phyloP scores from a whole-genome alignment of 176 grass and related monocot genomes.

The Cocos nucifera region DNA sequence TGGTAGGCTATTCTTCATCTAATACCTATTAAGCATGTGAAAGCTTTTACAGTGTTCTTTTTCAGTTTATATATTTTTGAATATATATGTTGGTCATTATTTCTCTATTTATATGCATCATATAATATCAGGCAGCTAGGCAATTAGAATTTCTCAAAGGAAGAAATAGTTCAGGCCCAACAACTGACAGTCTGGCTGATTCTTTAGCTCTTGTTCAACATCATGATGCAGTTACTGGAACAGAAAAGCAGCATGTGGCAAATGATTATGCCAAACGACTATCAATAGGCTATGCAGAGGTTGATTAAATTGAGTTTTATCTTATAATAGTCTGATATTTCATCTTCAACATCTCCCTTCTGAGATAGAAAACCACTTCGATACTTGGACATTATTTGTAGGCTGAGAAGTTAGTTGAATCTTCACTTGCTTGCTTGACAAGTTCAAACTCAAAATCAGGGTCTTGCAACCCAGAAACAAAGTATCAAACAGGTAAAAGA shows the following conservation, averaged over 20 bases:
- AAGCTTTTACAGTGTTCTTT: too few relatives aligned
- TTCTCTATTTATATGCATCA: neutral
- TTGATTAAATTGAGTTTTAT: conserved; percentile 16
- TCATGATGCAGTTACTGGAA: conserved; percentile 93
- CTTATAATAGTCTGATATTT: too few relatives aligned
- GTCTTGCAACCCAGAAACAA: conserved; percentile 42
- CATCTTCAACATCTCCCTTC: too few relatives aligned
- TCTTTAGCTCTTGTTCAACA: conserved; percentile 78
- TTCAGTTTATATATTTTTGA: conserved; percentile 1
- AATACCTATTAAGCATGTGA: too few relatives aligned
- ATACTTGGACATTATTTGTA: conserved; percentile 24
- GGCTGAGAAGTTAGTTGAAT: conserved; percentile 72
- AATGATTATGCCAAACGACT: conserved; percentile 96
- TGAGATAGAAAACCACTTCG: neutral
- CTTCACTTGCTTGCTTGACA: conserved; percentile 74
- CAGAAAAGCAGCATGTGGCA: conserved; percentile 96
- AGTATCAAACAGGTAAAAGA: conserved; percentile 55
- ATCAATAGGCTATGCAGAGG: conserved; percentile 76
- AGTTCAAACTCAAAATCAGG: conserved; percentile 35
- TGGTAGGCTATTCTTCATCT: conserved; percentile 27
- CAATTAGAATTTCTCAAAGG: conserved; percentile 80
- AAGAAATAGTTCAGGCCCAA: conserved; percentile 32
- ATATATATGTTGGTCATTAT: neutral
- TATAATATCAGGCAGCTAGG: conserved; percentile 54
- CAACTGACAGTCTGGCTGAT: conserved; percentile 64